Percentiles rank a stretch among this genome's conserved stretches.
phyloP scores from a whole-genome alignment of 2,329 filamentous ascomycete species.

The Endocalyx cinctus region DNA sequence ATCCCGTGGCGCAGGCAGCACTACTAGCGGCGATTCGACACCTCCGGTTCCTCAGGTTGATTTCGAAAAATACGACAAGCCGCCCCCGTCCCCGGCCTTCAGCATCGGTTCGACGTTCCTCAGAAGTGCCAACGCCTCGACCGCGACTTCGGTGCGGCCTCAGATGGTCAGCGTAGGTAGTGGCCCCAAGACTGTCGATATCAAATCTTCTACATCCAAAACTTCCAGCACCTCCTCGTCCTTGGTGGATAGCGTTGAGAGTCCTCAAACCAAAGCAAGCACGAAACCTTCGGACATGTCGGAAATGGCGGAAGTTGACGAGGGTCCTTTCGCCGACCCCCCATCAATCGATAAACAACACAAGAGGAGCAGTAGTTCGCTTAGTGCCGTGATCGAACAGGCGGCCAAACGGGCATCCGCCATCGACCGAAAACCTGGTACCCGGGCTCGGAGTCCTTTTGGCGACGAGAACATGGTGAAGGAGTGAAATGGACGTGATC shows the following conservation, averaged over 20 bases:
- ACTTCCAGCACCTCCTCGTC: conserved; percentile 7
- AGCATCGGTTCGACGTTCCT: conserved; percentile 66
- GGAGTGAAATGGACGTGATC: no score
- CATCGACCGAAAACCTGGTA: no score
- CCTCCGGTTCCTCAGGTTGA: conserved; percentile 74
- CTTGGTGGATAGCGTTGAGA: conserved; percentile 16
- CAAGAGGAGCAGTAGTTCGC: conserved; percentile 38
- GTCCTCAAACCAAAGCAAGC: conserved; percentile 26
- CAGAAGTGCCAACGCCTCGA: conserved; percentile 57
- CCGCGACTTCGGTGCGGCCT: conserved; percentile 52
- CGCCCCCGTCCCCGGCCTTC: conserved; percentile 48
- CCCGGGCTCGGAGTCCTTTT: conserved; percentile 25
- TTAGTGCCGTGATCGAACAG: conserved; percentile 55
- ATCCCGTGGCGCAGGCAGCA: conserved; percentile 51
- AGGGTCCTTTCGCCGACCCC: conserved; percentile 58
- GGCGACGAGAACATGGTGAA: conserved; percentile 26
- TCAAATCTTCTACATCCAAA: conserved; percentile 17
- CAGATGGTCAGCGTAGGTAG: conserved; percentile 57
- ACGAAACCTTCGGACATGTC: conserved; percentile 45
- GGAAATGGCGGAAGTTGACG: conserved; percentile 44
- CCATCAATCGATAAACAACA: conserved; percentile 27
- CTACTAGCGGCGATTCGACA: conserved; percentile 44
- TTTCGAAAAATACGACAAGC: conserved; percentile 50
- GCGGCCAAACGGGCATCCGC: conserved; percentile 34
- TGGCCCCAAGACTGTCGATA: conserved; percentile 34